These are phyloP conservation scores for Saccharomycopsis sp. DNA, from an alignment of 805 yeast genomes.

Conservation along the genomic window DNA sequence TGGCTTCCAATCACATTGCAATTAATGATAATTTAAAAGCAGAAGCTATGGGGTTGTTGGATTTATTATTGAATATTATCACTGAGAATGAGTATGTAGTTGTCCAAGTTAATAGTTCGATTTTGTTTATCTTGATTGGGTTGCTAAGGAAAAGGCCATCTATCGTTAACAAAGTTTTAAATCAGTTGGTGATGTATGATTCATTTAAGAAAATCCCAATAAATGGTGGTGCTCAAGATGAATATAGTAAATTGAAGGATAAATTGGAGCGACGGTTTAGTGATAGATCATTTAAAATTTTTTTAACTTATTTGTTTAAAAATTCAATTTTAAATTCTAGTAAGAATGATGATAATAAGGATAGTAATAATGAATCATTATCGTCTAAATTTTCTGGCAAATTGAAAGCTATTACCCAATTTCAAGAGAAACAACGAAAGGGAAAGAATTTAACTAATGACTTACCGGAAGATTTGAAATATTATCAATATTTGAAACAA, in stretches of 20 bases:
- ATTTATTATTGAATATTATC: conserved; percentile 50
- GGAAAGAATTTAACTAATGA: conserved; percentile 13
- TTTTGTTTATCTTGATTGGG: conserved; percentile 55
- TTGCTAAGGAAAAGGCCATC: conserved; percentile 62
- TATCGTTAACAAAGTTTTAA: conserved; percentile 46
- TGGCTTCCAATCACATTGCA: conserved; percentile 58
- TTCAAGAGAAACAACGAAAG: conserved; percentile 19
- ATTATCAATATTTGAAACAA: conserved; percentile 22
- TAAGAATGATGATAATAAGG: conserved; percentile 7
- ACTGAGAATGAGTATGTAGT: conserved; percentile 48
- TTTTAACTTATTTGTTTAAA: conserved; percentile 25
- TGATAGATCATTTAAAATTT: conserved; percentile 49
- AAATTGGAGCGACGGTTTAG: conserved; percentile 56
- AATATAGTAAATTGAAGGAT: conserved; percentile 7
- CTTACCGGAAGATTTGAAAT: conserved; percentile 14
- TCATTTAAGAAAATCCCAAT: conserved; percentile 30
- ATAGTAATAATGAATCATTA: background rate
- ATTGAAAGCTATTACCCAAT: conserved; percentile 10
- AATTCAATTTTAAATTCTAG: conserved; percentile 2
- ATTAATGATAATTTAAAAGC: conserved; percentile 54
- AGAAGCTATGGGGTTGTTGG: conserved; percentile 66
- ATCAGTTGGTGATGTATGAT: conserved; percentile 32
- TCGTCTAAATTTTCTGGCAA: conserved; percentile 8
- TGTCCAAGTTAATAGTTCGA: conserved; percentile 57
- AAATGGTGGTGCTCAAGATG: conserved; percentile 28